phyloP scores from a whole-genome alignment of 306 rosid species.

The Quercus rubra region DNA sequence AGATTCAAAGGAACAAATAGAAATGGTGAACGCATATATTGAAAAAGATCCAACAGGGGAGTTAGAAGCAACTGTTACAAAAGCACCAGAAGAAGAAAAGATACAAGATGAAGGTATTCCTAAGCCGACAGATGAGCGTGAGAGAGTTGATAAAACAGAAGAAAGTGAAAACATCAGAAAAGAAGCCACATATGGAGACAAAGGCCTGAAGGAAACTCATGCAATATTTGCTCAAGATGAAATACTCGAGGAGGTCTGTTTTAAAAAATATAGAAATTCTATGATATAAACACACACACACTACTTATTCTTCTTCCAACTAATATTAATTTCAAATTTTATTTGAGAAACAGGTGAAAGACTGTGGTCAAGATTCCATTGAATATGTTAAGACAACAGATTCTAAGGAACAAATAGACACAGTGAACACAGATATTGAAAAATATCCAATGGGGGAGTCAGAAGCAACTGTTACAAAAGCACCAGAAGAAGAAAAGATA shows the following conservation, averaged over 20 bases:
- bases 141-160: neutral
- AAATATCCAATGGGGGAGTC: neutral
- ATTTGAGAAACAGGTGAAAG: neutral
- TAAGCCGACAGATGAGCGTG: too few species aligned
- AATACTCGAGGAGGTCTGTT: neutral
- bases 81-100: neutral
- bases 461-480: neutral
- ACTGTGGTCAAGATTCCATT: neutral
- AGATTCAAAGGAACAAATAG: neutral
- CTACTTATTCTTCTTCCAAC: too few species aligned
- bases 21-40: neutral
- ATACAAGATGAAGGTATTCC: too few species aligned
- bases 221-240: neutral
- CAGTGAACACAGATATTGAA: neutral
- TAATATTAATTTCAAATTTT: too few species aligned
- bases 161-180: neutral
- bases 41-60: neutral
- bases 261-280: too few species aligned
- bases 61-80: neutral
- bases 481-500: neutral
- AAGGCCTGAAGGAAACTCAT: too few species aligned
- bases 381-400: neutral
- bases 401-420: neutral
- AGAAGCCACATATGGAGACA: neutral
- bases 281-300: too few species aligned